These are phyloP conservation scores for Lactarius hengduanensis DNA, from an alignment of 768 basidiomycete species.

Conservation along the genomic window DNA sequence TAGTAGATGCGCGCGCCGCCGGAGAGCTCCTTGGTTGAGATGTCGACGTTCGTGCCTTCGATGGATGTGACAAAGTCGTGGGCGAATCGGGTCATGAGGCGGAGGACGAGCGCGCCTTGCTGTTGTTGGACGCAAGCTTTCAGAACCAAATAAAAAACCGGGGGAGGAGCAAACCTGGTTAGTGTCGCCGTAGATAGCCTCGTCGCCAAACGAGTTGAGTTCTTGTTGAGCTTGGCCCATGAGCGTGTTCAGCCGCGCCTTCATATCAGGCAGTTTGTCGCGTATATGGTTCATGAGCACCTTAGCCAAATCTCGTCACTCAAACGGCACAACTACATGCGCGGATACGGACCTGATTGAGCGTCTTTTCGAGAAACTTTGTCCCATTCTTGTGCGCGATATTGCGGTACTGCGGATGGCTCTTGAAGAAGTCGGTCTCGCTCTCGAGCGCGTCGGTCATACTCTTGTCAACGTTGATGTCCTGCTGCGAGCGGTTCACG, in stretches of 20 bases:
- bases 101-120: slow-evolving; percentile 87
- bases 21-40: slow-evolving; percentile 97
- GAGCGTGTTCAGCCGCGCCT: slow-evolving; percentile 92
- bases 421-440: slow-evolving; percentile 89
- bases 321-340: neutral
- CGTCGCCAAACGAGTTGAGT: slow-evolving; percentile 92
- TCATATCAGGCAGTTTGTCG: slow-evolving; percentile 99
- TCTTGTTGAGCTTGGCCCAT: slow-evolving; percentile 99
- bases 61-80: slow-evolving; percentile 96
- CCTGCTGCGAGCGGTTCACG: slow-evolving; percentile 96
- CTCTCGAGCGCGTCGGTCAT: slow-evolving; percentile 82
- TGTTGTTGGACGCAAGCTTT: slow-evolving; percentile 33
- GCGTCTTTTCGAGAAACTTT: slow-evolving; percentile 85
- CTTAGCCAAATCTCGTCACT: slow-evolving; percentile 37
- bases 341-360: slow-evolving; percentile 75
- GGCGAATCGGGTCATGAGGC: slow-evolving; percentile 98
- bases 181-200: slow-evolving; percentile 86
- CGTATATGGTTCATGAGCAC: slow-evolving; percentile 97
- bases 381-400: slow-evolving; percentile 99
- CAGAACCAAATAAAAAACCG: neutral
- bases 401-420: slow-evolving; percentile 89
- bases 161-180: slow-evolving; percentile 55
- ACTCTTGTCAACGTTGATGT: slow-evolving; percentile 85
- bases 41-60: slow-evolving; percentile 93
- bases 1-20: slow-evolving; percentile 99